Conservation (phyloP, 306 rosid species). For the Potentilla sterilis region DNA sequence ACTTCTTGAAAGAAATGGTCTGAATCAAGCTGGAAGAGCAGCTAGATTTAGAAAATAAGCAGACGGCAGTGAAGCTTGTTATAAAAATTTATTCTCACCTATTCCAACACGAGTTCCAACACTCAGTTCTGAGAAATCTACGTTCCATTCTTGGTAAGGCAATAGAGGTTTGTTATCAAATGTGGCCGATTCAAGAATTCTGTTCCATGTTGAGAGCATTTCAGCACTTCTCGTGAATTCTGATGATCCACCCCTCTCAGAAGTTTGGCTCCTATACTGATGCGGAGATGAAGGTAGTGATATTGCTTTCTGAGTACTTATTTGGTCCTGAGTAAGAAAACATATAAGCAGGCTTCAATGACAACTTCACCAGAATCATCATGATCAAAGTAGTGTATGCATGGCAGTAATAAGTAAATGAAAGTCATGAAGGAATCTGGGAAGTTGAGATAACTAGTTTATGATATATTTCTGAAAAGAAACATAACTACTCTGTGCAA, state of each 20-base stretch:
- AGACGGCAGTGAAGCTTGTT: not conserved
- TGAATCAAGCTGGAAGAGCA: not conserved
- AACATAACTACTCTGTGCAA: not conserved
- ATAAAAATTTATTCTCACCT: slow-evolving; percentile 48
- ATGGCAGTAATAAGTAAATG: slow-evolving; percentile 24
- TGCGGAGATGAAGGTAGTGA: slow-evolving; percentile 96
- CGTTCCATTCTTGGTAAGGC: slow-evolving; percentile 87
- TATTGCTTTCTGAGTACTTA: slow-evolving; percentile 75
- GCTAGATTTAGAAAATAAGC: not conserved
- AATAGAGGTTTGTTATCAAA: slow-evolving; percentile 70
- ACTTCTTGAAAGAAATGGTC: not conserved
- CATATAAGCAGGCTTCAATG: slow-evolving; percentile 29
- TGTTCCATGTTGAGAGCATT: slow-evolving; percentile 75
- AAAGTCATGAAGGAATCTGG: slow-evolving; percentile 8
- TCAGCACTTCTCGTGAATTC: slow-evolving; percentile 50
- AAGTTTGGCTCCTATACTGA: slow-evolving; percentile 64
- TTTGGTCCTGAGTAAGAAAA: slow-evolving; percentile 43
- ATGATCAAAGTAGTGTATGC: slow-evolving; percentile 32
- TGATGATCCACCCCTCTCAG: slow-evolving; percentile 58
- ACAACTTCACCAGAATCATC: slow-evolving; percentile 39
- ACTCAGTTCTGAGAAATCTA: slow-evolving; percentile 83
- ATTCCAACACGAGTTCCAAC: slow-evolving; percentile 98
- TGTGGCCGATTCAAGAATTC: slow-evolving; percentile 71
- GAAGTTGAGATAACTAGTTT: slow-evolving; percentile 9
- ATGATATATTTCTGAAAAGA: not conserved